Conservation (phyloP, 306 rosid genomes). For the Begonia peltatifolia region DNA sequence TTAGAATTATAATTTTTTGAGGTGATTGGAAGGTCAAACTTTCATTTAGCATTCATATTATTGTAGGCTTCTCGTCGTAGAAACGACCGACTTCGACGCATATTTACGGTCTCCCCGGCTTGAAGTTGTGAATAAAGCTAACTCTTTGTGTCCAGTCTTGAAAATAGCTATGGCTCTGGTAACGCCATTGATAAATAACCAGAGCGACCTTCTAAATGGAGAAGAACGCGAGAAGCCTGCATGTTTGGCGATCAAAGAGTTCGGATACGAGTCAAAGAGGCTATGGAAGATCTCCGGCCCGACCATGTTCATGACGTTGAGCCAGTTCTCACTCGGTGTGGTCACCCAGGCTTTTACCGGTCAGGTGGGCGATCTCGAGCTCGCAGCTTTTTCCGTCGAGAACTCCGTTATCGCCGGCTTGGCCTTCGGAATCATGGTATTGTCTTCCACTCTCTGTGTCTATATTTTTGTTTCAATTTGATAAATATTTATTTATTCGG, state of each 20-base stretch:
- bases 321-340: constrained; percentile 74
- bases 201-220: neutral
- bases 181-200: constrained; percentile 12
- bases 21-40: no score
- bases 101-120: no score
- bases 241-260: neutral
- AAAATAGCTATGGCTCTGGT: constrained; percentile 3
- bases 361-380: constrained; percentile 47
- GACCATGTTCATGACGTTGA: constrained; percentile 2
- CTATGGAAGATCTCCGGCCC: neutral
- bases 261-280: neutral
- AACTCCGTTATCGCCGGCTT: constrained; percentile 82
- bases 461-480: neutral
- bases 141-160: no score
- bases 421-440: constrained; percentile 62
- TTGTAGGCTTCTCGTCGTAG: no score
- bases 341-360: constrained; percentile 62
- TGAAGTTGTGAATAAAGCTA: no score
- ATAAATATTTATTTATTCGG: neutral
- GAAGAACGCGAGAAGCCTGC: neutral
- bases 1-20: no score
- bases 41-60: no score
- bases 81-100: no score
- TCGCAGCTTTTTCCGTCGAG: constrained; percentile 73
- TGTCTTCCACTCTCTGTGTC: neutral